These are phyloP conservation scores for Colletotrichum nymphaeae DNA, from an alignment of 2,329 filamentous ascomycete genomes.

Conservation along the genomic window DNA sequence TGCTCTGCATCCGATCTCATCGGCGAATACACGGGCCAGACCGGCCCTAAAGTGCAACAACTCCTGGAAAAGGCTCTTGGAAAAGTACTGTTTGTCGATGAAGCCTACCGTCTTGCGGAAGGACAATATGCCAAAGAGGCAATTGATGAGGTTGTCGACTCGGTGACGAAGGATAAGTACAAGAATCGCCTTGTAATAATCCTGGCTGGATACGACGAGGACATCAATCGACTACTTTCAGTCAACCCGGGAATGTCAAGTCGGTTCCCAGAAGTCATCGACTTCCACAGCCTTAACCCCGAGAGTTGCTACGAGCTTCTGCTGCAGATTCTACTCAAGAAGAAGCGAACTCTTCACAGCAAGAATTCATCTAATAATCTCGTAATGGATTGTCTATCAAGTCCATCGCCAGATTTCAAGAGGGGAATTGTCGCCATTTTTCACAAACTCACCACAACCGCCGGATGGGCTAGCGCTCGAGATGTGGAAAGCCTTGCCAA, in stretches of 20 bases:
- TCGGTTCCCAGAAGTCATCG: slow-evolving; percentile 71
- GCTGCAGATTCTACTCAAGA: slow-evolving; percentile 40
- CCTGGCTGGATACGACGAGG: slow-evolving; percentile 74
- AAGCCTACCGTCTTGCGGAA: slow-evolving; percentile 74
- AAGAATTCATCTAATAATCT: slow-evolving; percentile 35
- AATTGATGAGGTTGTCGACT: slow-evolving; percentile 64
- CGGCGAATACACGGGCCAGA: slow-evolving; percentile 76
- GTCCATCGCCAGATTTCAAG: slow-evolving; percentile 31
- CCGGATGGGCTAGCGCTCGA: slow-evolving; percentile 72
- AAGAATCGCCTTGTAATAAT: slow-evolving; percentile 72
- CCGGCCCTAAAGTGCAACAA: slow-evolving; percentile 72
- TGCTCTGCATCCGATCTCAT: slow-evolving; percentile 77
- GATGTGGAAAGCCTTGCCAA: slow-evolving; percentile 69
- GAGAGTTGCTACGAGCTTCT: slow-evolving; percentile 59
- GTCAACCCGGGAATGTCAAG: slow-evolving; percentile 73
- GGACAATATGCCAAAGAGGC: slow-evolving; percentile 68
- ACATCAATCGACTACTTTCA: slow-evolving; percentile 72
- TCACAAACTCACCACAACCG: slow-evolving; percentile 49
- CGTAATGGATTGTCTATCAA: slow-evolving; percentile 41
- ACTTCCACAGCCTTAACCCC: slow-evolving; percentile 61
- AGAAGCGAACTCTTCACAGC: slow-evolving; percentile 44
- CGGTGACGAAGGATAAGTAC: slow-evolving; percentile 66
- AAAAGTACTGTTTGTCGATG: slow-evolving; percentile 77
- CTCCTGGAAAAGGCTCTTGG: slow-evolving; percentile 72
- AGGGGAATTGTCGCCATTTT: slow-evolving; percentile 49